These are phyloP conservation scores for Aspergillus candidus DNA, from an alignment of 2,329 filamentous ascomycete genomes.

Conservation along the genomic window DNA sequence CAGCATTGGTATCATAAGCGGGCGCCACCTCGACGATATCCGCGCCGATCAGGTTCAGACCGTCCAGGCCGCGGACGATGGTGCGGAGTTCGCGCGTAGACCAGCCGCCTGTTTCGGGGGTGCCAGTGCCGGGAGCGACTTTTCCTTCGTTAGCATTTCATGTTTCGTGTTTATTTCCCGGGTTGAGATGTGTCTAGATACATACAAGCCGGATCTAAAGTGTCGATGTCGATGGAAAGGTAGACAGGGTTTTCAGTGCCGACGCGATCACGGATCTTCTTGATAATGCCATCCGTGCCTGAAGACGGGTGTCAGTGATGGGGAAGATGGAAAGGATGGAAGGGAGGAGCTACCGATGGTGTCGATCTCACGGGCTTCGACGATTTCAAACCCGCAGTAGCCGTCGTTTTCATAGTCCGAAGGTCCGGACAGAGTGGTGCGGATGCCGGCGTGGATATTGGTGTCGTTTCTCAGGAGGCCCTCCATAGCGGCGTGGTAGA, in stretches of 20 bases:
- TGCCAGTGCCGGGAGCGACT: constrained; percentile 48
- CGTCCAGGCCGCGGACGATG: constrained; percentile 54
- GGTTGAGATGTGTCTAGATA: constrained; percentile 8
- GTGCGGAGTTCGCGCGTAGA: constrained; percentile 54
- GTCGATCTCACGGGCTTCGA: constrained; percentile 68
- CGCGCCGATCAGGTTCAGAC: constrained; percentile 53
- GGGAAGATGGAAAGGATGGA: too few species aligned
- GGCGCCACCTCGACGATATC: constrained; percentile 60
- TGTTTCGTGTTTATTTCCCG: neutral
- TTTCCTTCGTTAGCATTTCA: too few species aligned
- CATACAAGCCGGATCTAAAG: constrained; percentile 72
- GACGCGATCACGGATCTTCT: constrained; percentile 68
- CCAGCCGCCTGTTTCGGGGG: constrained; percentile 58
- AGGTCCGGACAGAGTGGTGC: constrained; percentile 71
- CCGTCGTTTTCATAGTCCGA: constrained; percentile 81
- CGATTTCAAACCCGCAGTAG: constrained; percentile 77
- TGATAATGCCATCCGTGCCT: constrained; percentile 66
- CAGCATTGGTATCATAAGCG: constrained; percentile 56
- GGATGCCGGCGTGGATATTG: constrained; percentile 82
- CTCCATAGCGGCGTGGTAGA: constrained; percentile 74
- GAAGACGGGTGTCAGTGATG: neutral
- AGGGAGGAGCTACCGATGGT: constrained; percentile 44
- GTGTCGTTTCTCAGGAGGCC: constrained; percentile 73
- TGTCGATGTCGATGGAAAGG: constrained; percentile 80
- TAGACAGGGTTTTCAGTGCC: constrained; percentile 72